Evolutionary conservation across 768 basidiomycete species (phyloP), one percentile per base, ranked within the genome.

Genomic region (Solioccasus polychromus): DNA sequence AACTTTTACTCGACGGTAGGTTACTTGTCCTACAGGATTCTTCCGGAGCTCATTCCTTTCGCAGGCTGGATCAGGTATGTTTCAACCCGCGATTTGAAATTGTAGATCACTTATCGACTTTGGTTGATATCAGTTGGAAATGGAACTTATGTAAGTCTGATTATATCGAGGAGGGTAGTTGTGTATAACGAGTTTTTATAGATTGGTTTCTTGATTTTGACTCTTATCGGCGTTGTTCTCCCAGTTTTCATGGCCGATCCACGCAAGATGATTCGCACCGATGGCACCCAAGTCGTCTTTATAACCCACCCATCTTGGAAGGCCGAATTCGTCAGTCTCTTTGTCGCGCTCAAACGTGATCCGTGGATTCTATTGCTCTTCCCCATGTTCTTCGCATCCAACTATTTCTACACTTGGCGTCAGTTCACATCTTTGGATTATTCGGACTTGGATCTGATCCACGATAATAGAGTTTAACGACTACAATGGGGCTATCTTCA

Each of bases 331-430:
- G 67, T 74, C 48, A 83, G 81, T 5, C 74, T 92, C 20, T 88
- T 77, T 65, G 48, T 83, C 40, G 78, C 84, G 0, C 69, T 92
- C 38, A 76, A 70, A 42, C 80, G 77, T 2, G 89, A 92, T 55
- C 85, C 85, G 0, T 73, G 78, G 69, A 81, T 92, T 55, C 22
- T 90, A 8, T 66, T 88, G 3, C 78, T 90, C 25, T 87, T 92
- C 70, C 89, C 90, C 25, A 85, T 91, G 83, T 90, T 91, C 66
- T 77, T 88, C 44, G 79, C 85, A 5, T 84, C 82, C 42, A 90
- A 90, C 62, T 90, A 84, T 79, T 89, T 89, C 69, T 88, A 87
- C 58, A 80, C 88, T 10, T 89, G 85, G 85, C 85, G 86, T 87
- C 47, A 58, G 83, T 48, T 24, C 12, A 32, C 0, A 15, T 22